Base-by-base conservation (phyloP, 2,329 filamentous ascomycete genomes). In the Xylariaceae sp. region DNA sequence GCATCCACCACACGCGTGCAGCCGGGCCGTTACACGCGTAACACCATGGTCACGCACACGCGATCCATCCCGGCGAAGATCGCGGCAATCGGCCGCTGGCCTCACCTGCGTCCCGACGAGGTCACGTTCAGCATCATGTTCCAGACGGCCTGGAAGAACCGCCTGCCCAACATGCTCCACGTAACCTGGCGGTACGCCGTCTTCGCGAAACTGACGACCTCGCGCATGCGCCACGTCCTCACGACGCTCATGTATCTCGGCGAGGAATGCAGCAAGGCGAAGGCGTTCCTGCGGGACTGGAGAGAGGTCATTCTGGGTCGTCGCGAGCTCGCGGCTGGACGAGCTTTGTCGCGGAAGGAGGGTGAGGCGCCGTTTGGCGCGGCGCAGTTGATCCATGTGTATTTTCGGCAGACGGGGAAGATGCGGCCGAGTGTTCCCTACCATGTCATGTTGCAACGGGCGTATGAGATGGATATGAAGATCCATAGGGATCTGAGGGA, bases 121-220 rank as follows among this genome's bases (percentile, higher is more conserved):
- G 52, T 63, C 55, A 70, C 69, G 1, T 72, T 70, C 44, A 44
- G 67, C n/a, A 15, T 63, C 10, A 59, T 73, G 5, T 72, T 71
- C 41, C 53, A 59, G 47, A 55, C 54, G 1, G 67, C 67, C 15
- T 72, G 71, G 69, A 62, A 44, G 34, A 62, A 53, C 17, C 61
- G 66, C 4, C 61, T 60, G 51, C 70, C 71, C 18, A 73, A 73
- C 51, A 65, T 68, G 67, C 64, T 72, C 44, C 65, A 67, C 34
- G 69, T 73, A 2, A 55, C 71, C 44, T 72, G 66, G 67, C 67
- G 66, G 49, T 72, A 72, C 57, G 60, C 64, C 6, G 63, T 50
- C n/a, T 64, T 67, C 30, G 54, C 59, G 1, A 55, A 51, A 11
- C 41, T 48, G 30, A 62, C 64, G 3, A 61, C 34, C 15, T 54